Percentiles rank a stretch among this genome's conserved stretches.
phyloP scores from a whole-genome alignment of 306 rosid species.

The Fagus crenata region DNA sequence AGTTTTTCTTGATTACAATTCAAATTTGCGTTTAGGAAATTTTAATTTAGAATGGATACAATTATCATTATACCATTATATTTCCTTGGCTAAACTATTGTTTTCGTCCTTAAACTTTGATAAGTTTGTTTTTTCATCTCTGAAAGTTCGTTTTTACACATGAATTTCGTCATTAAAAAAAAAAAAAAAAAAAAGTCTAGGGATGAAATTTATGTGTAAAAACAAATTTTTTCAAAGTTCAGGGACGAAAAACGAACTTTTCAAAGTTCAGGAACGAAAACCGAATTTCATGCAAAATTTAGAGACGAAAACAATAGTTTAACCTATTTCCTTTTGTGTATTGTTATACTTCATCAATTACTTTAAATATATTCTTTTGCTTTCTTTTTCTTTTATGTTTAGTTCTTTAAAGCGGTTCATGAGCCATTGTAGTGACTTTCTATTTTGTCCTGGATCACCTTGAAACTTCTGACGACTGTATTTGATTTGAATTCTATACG shows the following conservation, averaged over 20 bases:
- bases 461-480: neutral
- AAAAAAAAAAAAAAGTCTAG: no score
- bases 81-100: neutral
- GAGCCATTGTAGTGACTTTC: neutral
- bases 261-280: no score
- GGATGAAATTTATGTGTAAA: no score
- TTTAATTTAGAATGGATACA: conserved; percentile 4
- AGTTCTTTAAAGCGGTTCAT: neutral
- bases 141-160: no score
- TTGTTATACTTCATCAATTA: neutral
- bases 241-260: no score
- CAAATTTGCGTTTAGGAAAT: neutral
- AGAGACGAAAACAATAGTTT: no score
- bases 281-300: no score
- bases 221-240: no score
- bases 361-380: neutral
- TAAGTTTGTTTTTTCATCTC: no score
- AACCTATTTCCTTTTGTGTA: no score
- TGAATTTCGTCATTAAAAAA: no score
- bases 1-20: conserved; percentile 9
- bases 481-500: neutral
- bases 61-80: conserved; percentile 1
- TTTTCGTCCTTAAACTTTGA: no score
- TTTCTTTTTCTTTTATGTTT: neutral
- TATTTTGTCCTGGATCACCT: neutral